Conservation (phyloP, 768 basidiomycete species). For the Lentinula raphanica region DNA sequence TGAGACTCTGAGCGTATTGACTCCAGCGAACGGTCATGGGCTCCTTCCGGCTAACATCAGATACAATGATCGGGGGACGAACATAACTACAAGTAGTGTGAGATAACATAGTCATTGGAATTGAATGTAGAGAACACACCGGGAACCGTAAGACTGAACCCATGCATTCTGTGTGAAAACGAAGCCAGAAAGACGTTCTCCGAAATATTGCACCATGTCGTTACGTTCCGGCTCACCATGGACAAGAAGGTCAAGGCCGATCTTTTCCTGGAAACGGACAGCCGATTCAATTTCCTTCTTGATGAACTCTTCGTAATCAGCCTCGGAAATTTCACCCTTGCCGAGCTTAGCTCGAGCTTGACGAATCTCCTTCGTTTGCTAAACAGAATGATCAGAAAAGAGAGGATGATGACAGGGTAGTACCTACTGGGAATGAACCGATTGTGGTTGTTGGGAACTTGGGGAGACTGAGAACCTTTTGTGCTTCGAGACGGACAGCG, state of each 20-base stretch:
- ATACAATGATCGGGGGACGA: conserved; percentile 96
- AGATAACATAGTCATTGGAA: neutral
- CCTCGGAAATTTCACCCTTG: conserved; percentile 83
- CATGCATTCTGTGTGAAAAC: conserved; percentile 98
- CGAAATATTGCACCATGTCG: conserved; percentile 99
- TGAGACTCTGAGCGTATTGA: conserved; percentile 91
- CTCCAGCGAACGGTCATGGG: conserved; percentile 98
- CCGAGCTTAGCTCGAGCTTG: conserved; percentile 90
- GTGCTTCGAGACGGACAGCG: conserved; percentile 78
- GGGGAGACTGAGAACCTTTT: conserved; percentile 87
- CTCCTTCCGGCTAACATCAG: conserved; percentile 87
- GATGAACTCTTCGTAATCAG: conserved; percentile 95
- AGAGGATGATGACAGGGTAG: neutral
- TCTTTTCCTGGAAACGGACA: conserved; percentile 94
- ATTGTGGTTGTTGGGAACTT: conserved; percentile 99
- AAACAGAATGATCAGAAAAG: conserved; percentile 14
- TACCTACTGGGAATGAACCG: conserved; percentile 90
- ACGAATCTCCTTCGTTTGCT: conserved; percentile 99
- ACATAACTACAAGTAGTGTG: conserved; percentile 62
- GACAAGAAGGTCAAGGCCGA: conserved; percentile 94
- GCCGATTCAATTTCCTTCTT: conserved; percentile 93
- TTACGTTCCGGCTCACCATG: conserved; percentile 99
- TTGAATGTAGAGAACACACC: conserved; percentile 40
- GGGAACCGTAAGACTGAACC: conserved; percentile 99
- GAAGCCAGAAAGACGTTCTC: conserved; percentile 91